Evolutionary conservation across 2,329 filamentous ascomycete genomes (phyloP), one percentile per base, ranked within the genome.

Genomic region (Lasiodiplodia hormozganensis): DNA sequence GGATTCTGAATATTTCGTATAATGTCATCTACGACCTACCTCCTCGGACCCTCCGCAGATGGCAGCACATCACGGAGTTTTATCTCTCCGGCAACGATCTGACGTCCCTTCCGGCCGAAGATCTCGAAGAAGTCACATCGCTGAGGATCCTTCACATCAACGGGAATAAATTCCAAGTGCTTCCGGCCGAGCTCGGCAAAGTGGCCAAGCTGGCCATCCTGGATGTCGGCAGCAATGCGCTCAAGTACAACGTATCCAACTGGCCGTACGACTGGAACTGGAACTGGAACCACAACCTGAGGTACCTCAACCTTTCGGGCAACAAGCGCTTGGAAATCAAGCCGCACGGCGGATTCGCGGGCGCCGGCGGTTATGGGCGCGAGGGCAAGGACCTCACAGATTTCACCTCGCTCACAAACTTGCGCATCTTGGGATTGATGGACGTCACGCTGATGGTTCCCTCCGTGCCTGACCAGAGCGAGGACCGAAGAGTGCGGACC

Each of bases 251-350:
- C 77, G 96, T 99, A 58, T 96, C 94, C 36, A 99, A 99, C 76
- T 97, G 97, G 85, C 96, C 95, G 0, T 99, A 99, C 77, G 96
- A 99, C 78, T 99, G 96, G 96, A 99, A 99, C 75, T 99, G 96
- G 96, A 98, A 98, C 76, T 92, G 96, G 85, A 99, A 99, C 75
- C 93, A 92, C 60, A 96, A 97, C 74, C 83, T 99, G 72, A 92
- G 94, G 71, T 99, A 96, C 76, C 89, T 99, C 71, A 99, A 98
- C 76, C 85, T 99, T 76, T 98, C 95, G 0, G 96, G 96, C 64
- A 99, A 99, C 82, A 97, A 97, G 80, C 90, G 95, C 62, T 82
- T 99, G 40, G 96, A 99, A 80, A 98, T 99, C 82, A 90, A 90
- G 75, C 88, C 88, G 0, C 88, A 83, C 70, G 88, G 87, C 31